Evolutionary conservation across 1,139 yeast genomes (phyloP).

Genomic region (Geotrichum restrictum): DNA sequence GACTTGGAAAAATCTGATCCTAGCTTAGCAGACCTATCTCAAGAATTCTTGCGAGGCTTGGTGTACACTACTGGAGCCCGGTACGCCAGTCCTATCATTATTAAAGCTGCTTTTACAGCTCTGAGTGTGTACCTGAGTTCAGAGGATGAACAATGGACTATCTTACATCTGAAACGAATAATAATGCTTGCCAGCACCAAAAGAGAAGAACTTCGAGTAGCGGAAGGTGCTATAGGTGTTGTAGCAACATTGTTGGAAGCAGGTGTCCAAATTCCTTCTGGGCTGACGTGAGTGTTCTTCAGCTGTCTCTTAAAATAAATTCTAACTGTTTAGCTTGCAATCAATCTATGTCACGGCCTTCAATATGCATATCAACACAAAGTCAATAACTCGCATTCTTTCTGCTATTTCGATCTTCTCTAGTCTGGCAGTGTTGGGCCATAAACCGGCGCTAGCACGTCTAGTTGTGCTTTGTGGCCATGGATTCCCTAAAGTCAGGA

Average conservation of each 20-base stretch:
- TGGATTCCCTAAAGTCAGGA: background rate
- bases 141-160: slow-evolving; percentile 1
- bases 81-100: slow-evolving; percentile 50
- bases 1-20: slow-evolving; percentile 25
- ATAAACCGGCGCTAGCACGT: slow-evolving; percentile 17
- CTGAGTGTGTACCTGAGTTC: slow-evolving; percentile 42
- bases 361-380: slow-evolving; percentile 30
- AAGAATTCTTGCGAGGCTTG: slow-evolving; percentile 49
- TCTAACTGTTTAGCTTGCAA: slow-evolving; percentile 3
- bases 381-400: slow-evolving; percentile 20
- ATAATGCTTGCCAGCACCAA: slow-evolving; percentile 22
- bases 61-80: slow-evolving; percentile 58
- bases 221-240: slow-evolving; percentile 22
- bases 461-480: background rate
- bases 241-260: slow-evolving; percentile 23
- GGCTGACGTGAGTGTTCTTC: slow-evolving; percentile 3
- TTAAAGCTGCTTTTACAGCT: slow-evolving; percentile 46
- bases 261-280: slow-evolving; percentile 21
- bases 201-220: slow-evolving; percentile 17
- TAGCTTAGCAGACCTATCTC: slow-evolving; percentile 39
- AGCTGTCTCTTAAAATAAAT: no score
- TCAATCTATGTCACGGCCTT: slow-evolving; percentile 25
- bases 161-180: slow-evolving; percentile 15
- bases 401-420: slow-evolving; percentile 25
- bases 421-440: slow-evolving; percentile 26